Conservation (phyloP, 441 rosid genomes). For the Syzygium syzygioides region DNA sequence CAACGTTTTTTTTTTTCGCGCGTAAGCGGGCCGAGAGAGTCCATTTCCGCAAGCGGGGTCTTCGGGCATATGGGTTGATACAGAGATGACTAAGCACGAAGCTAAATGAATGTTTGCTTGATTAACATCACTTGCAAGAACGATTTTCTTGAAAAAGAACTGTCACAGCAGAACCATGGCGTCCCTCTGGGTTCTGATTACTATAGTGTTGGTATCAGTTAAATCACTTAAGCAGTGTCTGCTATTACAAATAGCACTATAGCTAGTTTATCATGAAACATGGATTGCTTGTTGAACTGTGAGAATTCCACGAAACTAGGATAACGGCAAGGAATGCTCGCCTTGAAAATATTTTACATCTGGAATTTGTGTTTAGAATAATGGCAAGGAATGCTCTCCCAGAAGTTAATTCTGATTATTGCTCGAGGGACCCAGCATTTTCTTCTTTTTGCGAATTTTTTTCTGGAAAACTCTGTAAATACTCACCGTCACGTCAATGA, state of each 20-base stretch:
- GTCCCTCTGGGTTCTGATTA: neutral
- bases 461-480: neutral
- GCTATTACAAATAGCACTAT: neutral
- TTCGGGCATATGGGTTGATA: neutral
- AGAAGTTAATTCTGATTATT: neutral
- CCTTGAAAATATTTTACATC: neutral
- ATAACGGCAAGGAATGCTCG: neutral
- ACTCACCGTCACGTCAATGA: neutral
- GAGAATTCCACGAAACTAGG: neutral
- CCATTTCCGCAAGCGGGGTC: neutral
- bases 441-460: no score
- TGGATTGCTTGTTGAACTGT: neutral
- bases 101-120: neutral
- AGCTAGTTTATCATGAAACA: neutral
- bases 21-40: neutral
- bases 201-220: neutral
- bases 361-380: neutral
- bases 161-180: neutral
- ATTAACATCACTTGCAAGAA: neutral
- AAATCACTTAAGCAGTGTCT: neutral
- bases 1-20: neutral
- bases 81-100: neutral
- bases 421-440: neutral
- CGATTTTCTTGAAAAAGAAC: neutral
- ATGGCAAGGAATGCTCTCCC: neutral